These are phyloP conservation scores for Scheffersomyces insectosa DNA, from an alignment of 1,139 yeast species.

Conservation along the genomic window DNA sequence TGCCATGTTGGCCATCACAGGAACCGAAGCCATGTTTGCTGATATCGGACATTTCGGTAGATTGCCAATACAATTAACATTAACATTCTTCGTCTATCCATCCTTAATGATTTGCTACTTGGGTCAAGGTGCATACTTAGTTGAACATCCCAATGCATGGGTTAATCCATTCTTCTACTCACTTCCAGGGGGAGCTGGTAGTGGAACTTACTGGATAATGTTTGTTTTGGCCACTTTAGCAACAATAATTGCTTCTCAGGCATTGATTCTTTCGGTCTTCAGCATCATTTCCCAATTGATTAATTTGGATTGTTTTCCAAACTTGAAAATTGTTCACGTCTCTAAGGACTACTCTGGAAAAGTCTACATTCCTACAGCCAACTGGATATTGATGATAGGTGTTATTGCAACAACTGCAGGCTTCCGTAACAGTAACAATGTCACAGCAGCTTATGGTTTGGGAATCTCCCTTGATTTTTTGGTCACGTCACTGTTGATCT, in stretches of 20 bases:
- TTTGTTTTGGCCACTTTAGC: constrained; percentile 54
- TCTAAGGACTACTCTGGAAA: constrained; percentile 46
- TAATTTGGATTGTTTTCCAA: constrained; percentile 55
- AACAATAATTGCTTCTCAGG: constrained; percentile 61
- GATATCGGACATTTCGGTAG: constrained; percentile 59
- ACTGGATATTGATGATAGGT: constrained; percentile 51
- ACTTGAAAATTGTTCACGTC: constrained; percentile 44
- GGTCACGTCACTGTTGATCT: constrained; percentile 49
- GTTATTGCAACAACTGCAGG: constrained; percentile 53
- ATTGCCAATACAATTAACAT: constrained; percentile 49
- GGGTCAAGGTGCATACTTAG: constrained; percentile 58
- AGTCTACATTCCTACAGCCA: constrained; percentile 52
- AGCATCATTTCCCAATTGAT: constrained; percentile 53
- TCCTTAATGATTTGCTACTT: constrained; percentile 51
- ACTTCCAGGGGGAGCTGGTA: constrained; percentile 50
- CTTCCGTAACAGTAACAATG: constrained; percentile 48
- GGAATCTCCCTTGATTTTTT: constrained; percentile 58
- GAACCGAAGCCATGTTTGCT: constrained; percentile 65
- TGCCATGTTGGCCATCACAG: constrained; percentile 57
- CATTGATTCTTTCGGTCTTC: constrained; percentile 57
- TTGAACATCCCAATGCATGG: constrained; percentile 39
- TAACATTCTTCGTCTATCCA: constrained; percentile 51
- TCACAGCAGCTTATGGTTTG: constrained; percentile 61
- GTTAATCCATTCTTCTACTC: constrained; percentile 49
- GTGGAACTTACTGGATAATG: constrained; percentile 51